These are phyloP conservation scores for Trichoderma koningiopsis DNA, from an alignment of 2,329 filamentous ascomycete genomes.

Conservation along the genomic window DNA sequence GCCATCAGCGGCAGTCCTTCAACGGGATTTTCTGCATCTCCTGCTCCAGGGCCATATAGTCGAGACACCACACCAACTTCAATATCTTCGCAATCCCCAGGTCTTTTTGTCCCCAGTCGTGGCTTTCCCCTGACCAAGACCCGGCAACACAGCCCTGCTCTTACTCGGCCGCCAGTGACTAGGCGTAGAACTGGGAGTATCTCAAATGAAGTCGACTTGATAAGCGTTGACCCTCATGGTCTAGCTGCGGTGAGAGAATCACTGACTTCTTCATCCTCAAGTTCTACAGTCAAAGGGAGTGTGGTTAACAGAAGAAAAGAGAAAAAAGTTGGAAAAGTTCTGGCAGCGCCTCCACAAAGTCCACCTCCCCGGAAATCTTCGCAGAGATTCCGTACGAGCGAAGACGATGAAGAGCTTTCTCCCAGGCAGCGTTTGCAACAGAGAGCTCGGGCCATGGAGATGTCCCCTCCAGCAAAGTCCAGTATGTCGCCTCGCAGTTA, in stretches of 20 bases:
- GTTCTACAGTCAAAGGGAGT: constrained; percentile 64
- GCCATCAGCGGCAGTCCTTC: constrained; percentile 71
- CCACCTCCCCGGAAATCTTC: constrained; percentile 65
- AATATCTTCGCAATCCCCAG: constrained; percentile 73
- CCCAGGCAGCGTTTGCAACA: constrained; percentile 42
- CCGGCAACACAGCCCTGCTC: constrained; percentile 58
- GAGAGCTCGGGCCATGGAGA: constrained; percentile 33
- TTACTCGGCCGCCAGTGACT: constrained; percentile 62
- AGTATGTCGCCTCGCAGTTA: constrained; percentile 33
- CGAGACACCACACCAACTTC: constrained; percentile 78
- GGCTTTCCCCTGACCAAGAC: constrained; percentile 47
- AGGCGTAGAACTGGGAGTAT: constrained; percentile 59
- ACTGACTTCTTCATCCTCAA: constrained; percentile 71
- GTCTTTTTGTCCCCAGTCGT: constrained; percentile 54
- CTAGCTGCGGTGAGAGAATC: constrained; percentile 70
- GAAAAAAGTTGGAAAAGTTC: constrained; percentile 45
- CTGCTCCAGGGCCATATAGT: constrained; percentile 69
- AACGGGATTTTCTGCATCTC: constrained; percentile 73
- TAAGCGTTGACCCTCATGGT: constrained; percentile 54
- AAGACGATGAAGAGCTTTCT: constrained; percentile 44
- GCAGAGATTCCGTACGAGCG: constrained; percentile 51
- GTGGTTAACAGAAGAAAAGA: constrained; percentile 46
- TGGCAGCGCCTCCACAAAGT: constrained; percentile 57
- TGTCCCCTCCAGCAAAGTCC: constrained; percentile 41
- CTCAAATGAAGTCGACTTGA: constrained; percentile 52